These are phyloP conservation scores for Pichiaceae sp. DNA, from an alignment of 1,139 yeast genomes.

Conservation along the genomic window DNA sequence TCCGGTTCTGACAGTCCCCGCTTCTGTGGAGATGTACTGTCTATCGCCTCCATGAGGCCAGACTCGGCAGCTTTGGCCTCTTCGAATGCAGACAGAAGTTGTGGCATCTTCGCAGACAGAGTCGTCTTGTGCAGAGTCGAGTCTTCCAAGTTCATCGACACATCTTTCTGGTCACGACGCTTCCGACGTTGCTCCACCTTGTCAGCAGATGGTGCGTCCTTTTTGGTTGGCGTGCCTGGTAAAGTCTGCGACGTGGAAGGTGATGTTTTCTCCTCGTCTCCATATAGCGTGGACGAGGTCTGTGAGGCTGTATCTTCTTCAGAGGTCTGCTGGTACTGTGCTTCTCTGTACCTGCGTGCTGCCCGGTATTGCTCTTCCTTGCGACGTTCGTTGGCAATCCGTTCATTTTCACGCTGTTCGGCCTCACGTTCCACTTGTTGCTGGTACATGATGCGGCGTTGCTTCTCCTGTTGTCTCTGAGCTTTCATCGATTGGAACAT, in stretches of 20 bases:
- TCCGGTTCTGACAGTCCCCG: not conserved
- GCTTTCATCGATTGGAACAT: slow-evolving; percentile 41
- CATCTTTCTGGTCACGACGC: slow-evolving; percentile 6
- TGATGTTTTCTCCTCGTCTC: not conserved
- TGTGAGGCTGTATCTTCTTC: slow-evolving; percentile 2
- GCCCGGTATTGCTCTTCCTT: too few species aligned
- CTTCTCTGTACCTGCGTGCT: slow-evolving; percentile 6
- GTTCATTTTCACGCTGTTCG: not conserved
- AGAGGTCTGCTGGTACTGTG: too few species aligned
- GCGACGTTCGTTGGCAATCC: not conserved
- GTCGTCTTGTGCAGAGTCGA: slow-evolving; percentile 31
- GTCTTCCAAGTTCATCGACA: slow-evolving; percentile 9
- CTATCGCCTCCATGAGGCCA: slow-evolving; percentile 3
- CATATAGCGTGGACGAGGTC: not conserved
- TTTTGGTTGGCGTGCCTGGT: not conserved
- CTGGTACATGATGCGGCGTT: slow-evolving; percentile 1
- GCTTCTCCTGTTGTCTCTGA: slow-evolving; percentile 9
- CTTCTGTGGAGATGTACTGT: not conserved
- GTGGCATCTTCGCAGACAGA: slow-evolving; percentile 47
- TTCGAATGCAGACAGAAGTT: slow-evolving; percentile 48
- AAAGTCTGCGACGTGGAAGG: not conserved
- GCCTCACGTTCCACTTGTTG: slow-evolving; percentile 1
- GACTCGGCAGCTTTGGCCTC: slow-evolving; percentile 37
- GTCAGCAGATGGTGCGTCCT: not conserved
- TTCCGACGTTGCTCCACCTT: not conserved